Evolutionary conservation across 345 rosid species (phyloP).

Genomic region (Citrus cavaleriei): DNA sequence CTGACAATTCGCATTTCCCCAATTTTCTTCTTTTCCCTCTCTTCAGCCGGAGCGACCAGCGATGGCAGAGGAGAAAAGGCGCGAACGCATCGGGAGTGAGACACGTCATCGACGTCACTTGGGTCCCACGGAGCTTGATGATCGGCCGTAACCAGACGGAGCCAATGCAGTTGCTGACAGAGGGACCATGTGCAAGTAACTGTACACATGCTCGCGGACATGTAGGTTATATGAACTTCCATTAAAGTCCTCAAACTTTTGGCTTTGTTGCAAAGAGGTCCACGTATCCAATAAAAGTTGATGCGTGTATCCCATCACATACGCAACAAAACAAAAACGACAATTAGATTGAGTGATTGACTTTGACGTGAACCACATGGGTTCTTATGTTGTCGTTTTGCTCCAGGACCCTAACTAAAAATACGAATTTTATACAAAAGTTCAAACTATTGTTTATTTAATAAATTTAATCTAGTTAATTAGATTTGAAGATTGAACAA

Average conservation of each 20-base stretch:
- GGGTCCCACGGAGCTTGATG: constrained; percentile 13
- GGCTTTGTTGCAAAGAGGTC: not conserved
- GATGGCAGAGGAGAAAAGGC: not conserved
- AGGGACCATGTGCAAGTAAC: not conserved
- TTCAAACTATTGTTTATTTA: not conserved
- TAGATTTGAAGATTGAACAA: too few species aligned
- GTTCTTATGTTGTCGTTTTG: constrained; percentile 1
- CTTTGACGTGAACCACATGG: not conserved
- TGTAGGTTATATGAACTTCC: not conserved
- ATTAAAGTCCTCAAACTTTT: not conserved
- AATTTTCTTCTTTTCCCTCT: not conserved
- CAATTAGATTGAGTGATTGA: not conserved
- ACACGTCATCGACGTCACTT: constrained; percentile 9
- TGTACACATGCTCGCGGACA: not conserved
- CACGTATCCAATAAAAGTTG: not conserved
- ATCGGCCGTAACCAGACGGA: not conserved
- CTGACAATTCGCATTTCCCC: constrained; percentile 29
- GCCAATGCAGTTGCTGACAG: not conserved
- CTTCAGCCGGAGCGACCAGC: not conserved
- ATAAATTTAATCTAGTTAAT: too few species aligned
- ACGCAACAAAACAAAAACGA: not conserved
- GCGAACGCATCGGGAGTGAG: not conserved
- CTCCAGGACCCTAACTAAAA: not conserved
- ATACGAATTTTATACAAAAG: not conserved
- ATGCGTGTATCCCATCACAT: not conserved